Evolutionary conservation across 345 rosid genomes (phyloP).

Genomic region (Bruguiera parviflora): DNA sequence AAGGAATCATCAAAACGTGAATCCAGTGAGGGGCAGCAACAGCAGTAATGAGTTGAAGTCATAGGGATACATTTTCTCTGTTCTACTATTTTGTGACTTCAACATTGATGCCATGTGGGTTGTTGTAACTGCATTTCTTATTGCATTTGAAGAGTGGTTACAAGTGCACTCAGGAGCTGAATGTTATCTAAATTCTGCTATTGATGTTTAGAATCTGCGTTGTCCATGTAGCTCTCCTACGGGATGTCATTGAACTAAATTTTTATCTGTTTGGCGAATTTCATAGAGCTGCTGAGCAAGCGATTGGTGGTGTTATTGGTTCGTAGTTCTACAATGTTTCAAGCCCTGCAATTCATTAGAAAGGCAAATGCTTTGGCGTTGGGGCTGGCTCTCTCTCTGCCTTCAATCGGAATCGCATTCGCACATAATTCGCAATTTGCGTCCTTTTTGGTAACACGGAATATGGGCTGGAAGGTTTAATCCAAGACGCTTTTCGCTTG

Average conservation of each 20-base stretch:
- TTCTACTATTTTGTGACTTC: constrained; percentile 28
- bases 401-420: too few relatives aligned
- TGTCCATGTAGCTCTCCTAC: not conserved
- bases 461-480: too few relatives aligned
- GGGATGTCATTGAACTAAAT: not conserved
- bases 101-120: constrained; percentile 35
- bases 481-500: too few relatives aligned
- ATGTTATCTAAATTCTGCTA: constrained; percentile 22
- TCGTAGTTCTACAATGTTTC: not conserved
- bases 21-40: constrained; percentile 49
- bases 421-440: too few relatives aligned
- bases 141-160: constrained; percentile 21
- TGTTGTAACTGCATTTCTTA: constrained; percentile 33
- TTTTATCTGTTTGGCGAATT: not conserved
- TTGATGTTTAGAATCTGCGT: constrained; percentile 30
- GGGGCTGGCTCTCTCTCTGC: too few relatives aligned
- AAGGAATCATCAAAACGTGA: constrained; percentile 78
- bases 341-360: too few relatives aligned
- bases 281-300: not conserved
- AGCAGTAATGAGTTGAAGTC: constrained; percentile 35
- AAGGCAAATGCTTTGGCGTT: too few relatives aligned
- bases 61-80: constrained; percentile 29
- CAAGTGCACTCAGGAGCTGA: constrained; percentile 11
- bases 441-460: too few relatives aligned
- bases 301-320: not conserved